phyloP scores from a whole-genome alignment of 805 yeast species.

The Pichia cabralensis region DNA sequence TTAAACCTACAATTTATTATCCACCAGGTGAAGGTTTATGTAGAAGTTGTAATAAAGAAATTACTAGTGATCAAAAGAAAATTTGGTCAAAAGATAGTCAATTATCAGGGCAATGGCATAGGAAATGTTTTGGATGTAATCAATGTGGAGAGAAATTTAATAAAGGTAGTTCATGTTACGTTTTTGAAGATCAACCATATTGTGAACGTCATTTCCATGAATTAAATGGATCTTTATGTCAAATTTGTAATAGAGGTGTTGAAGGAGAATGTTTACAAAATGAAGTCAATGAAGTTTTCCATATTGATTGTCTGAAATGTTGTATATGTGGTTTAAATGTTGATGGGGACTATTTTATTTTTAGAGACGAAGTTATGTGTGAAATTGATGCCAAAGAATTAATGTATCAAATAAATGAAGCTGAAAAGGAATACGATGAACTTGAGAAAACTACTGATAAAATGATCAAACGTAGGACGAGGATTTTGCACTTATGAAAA shows the following conservation, averaged over 20 bases:
- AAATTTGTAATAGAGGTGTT: conserved; percentile 60
- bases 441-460: conserved; percentile 9
- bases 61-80: conserved; percentile 43
- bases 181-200: conserved; percentile 67
- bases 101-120: conserved; percentile 89
- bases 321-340: conserved; percentile 44
- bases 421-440: conserved; percentile 4
- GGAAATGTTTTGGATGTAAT: conserved; percentile 71
- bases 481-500: conserved; percentile 20
- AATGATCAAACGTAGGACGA: conserved; percentile 25
- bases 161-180: conserved; percentile 63
- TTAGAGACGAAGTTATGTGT: conserved; percentile 40
- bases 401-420: conserved; percentile 9
- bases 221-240: conserved; percentile 67
- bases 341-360: conserved; percentile 43
- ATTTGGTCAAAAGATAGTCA: conserved; percentile 83
- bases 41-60: conserved; percentile 53
- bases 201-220: conserved; percentile 73
- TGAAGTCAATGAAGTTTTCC: conserved; percentile 64
- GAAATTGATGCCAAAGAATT: conserved; percentile 30
- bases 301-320: conserved; percentile 64
- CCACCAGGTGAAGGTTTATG: conserved; percentile 75
- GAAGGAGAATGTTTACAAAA: conserved; percentile 88
- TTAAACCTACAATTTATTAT: conserved; percentile 9
- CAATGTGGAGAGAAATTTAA: conserved; percentile 49